Percentiles rank a stretch among this genome's conserved stretches.
Evolutionary conservation across 83 land plant species (phyloP).

Genomic region (Thuja plicata): DNA sequence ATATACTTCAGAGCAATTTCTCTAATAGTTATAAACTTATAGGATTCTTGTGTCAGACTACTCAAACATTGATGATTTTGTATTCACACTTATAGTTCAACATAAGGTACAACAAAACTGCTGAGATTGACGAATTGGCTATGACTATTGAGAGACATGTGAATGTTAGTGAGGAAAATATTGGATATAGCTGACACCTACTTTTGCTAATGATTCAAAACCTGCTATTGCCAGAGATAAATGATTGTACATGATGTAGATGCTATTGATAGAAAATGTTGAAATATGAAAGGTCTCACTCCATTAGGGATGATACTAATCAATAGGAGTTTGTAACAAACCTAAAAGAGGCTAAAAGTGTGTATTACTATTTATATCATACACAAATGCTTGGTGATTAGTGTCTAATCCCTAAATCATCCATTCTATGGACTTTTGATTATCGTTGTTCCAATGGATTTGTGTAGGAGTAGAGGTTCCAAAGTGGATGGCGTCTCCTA

Average conservation of each 20-base stretch:
- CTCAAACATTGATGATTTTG: neutral
- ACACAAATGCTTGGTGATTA: neutral
- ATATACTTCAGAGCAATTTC: neutral
- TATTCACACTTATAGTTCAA: neutral
- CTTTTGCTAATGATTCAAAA: neutral
- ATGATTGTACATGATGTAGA: neutral
- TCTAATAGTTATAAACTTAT: neutral
- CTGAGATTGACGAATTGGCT: neutral
- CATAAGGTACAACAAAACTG: neutral
- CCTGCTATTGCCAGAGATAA: neutral
- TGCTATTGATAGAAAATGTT: neutral
- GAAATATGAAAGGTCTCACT: neutral
- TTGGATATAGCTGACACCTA: neutral
- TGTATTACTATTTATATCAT: neutral
- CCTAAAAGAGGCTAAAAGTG: neutral
- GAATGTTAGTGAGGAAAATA: neutral
- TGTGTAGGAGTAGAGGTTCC: neutral
- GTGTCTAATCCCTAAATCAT: neutral
- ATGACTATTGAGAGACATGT: neutral
- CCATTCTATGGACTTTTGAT: neutral
- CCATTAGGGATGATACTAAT: neutral
- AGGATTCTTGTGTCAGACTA: neutral
- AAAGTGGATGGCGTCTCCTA: neutral
- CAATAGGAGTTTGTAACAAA: neutral
- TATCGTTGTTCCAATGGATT: neutral